Evolutionary conservation across 1,139 yeast species (phyloP), one percentile per base, ranked within the genome.

Genomic region (Pichia sp.): DNA sequence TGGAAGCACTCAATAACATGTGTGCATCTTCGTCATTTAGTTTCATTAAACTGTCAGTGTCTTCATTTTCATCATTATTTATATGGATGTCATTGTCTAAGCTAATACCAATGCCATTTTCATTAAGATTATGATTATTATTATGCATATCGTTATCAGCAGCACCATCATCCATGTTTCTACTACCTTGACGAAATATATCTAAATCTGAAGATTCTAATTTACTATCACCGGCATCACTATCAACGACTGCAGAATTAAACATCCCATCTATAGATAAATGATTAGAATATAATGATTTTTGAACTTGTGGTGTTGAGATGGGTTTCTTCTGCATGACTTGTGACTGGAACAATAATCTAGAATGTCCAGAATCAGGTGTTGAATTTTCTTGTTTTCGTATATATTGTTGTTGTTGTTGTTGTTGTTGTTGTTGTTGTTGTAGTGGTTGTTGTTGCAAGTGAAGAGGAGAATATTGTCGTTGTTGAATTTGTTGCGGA

Each of bases 161-260:
- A 16, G 23, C 27, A 9, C 33, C 37, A 14, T 33, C 35, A 14
- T 14, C 19, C n/a, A n/a, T n/a, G n/a, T n/a, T n/a, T n/a, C n/a
- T n/a, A 27, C 32, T 23, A 16, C 15, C 28, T 35, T 39, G 38
- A n/a, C 43, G 35, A 22, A 47, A 47, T 19, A 48, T 33, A 36
- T 48, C 51, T 16, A 48, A 35, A 15, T 44, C 50, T 7, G 48
- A 38, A 4, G 51, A 47, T 15, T 41, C 51, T 5, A 46, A 27
- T 22, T 43, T 44, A n/a, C 38, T 20, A 10, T 45, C 47, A 15
- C 37, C 43, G 10, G 29, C 16, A 10, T 45, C 48, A 23, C 46
- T 42, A 22, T 42, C 48, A 23, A 40, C 45, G 10, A 35, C 33
- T 6, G 36, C 28, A 5, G 42, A 29, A 35, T 42, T 45, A 23